Evolutionary conservation across 2,329 filamentous ascomycete genomes (phyloP).

Genomic region (Lizonia empirigonia): DNA sequence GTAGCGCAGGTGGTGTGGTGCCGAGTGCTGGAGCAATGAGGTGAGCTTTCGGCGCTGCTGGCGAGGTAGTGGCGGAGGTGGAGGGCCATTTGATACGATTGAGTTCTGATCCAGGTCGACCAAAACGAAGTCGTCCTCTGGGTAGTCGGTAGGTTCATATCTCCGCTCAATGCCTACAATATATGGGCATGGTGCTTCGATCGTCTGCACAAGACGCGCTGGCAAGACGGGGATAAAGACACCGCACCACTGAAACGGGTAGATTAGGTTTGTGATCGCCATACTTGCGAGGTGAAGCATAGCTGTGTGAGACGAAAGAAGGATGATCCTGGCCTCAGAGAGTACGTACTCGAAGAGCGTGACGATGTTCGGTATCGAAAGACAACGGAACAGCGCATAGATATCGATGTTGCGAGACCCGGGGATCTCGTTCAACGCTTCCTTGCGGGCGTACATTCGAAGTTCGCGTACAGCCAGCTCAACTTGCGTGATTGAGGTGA

Average conservation of each 20-base stretch:
- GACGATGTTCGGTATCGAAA: constrained; percentile 91
- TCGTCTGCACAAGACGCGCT: constrained; percentile 81
- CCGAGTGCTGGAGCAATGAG: constrained; percentile 85
- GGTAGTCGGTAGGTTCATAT: constrained; percentile 83
- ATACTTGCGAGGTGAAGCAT: constrained; percentile 95
- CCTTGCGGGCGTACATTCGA: constrained; percentile 88
- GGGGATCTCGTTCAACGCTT: constrained; percentile 90
- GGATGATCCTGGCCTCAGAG: constrained; percentile 91
- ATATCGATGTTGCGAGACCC: constrained; percentile 90
- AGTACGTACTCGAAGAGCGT: constrained; percentile 92
- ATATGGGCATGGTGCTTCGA: constrained; percentile 95
- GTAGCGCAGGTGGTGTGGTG: constrained; percentile 84
- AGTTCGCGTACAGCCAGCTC: constrained; percentile 89
- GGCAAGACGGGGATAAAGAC: constrained; percentile 93
- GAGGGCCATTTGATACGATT: constrained; percentile 79
- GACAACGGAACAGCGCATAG: constrained; percentile 86
- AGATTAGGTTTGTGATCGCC: constrained; percentile 83
- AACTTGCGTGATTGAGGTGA: constrained; percentile 93
- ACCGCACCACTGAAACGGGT: constrained; percentile 90
- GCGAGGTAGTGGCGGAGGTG: constrained; percentile 79
- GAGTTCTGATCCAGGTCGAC: constrained; percentile 92
- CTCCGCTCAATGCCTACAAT: constrained; percentile 94
- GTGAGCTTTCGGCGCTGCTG: constrained; percentile 89
- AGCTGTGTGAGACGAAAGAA: constrained; percentile 91
- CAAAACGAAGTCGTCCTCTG: constrained; percentile 93